Evolutionary conservation across 306 rosid species (phyloP).

Genomic region (Benincasa hispida): DNA sequence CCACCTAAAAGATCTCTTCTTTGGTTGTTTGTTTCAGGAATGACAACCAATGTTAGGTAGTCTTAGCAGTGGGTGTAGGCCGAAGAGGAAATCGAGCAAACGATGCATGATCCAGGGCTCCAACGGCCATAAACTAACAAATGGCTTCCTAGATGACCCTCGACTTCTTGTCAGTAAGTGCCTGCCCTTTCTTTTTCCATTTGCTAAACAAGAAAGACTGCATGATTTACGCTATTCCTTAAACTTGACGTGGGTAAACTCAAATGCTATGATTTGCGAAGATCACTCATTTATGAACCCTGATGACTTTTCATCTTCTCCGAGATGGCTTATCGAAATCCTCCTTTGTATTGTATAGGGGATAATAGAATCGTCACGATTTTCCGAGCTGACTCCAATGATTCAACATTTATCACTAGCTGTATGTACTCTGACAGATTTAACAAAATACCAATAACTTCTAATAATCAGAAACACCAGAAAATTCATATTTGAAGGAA

Average conservation of each 20-base stretch:
- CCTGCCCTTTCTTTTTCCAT: background rate
- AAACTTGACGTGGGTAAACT: background rate
- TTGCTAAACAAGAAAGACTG: background rate
- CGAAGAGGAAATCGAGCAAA: background rate
- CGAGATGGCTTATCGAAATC: background rate
- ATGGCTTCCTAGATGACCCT: background rate
- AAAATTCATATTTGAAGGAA: background rate
- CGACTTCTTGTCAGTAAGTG: background rate
- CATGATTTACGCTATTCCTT: background rate
- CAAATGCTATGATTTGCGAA: background rate
- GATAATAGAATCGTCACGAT: background rate
- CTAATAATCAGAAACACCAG: conserved; percentile 8
- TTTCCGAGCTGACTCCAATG: background rate
- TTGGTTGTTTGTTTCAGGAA: conserved; percentile 7
- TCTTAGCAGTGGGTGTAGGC: background rate
- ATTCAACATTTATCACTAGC: background rate
- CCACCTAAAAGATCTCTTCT: background rate
- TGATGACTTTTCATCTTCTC: background rate
- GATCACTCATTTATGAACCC: background rate
- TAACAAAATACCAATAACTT: background rate
- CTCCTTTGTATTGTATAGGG: background rate
- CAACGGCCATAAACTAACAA: background rate
- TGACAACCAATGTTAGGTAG: background rate
- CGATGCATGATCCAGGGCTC: background rate
- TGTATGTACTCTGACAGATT: background rate